Conservation (phyloP, 768 basidiomycete genomes). For the Rhizopogon sp. region DNA sequence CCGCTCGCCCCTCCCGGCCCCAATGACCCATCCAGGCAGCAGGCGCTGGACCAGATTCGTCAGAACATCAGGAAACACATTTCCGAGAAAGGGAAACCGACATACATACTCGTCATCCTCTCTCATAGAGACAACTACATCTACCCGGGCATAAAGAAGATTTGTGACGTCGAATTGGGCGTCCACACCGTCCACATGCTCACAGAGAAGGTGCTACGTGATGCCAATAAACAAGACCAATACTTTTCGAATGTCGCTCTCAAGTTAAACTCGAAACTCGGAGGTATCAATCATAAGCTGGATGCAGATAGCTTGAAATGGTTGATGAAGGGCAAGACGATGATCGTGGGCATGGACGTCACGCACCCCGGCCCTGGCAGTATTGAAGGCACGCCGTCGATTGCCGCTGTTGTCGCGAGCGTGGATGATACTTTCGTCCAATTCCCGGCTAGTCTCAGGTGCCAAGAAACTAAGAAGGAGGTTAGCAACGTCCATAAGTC, state of each 20-base stretch:
- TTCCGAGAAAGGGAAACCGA: conserved; percentile 34
- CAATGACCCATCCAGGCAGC: conserved; percentile 30
- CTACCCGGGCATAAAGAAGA: conserved; percentile 77
- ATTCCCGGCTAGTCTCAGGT: conserved; percentile 68
- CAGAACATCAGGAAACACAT: conserved; percentile 31
- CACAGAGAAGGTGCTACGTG: conserved; percentile 51
- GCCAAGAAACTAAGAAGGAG: conserved; percentile 44
- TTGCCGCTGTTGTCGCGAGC: conserved; percentile 80
- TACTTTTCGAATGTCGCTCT: conserved; percentile 80
- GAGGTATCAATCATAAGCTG: conserved; percentile 77
- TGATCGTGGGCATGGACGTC: conserved; percentile 84
- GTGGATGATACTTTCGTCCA: conserved; percentile 66
- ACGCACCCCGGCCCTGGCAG: conserved; percentile 74
- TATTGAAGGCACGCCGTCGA: conserved; percentile 68
- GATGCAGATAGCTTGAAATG: conserved; percentile 53
- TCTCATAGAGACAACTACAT: conserved; percentile 67
- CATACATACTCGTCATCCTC: conserved; percentile 67
- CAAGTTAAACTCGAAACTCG: conserved; percentile 81
- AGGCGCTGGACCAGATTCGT: conserved; percentile 38
- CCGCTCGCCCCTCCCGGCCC: conserved; percentile 1
- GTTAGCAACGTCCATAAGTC: conserved; percentile 5
- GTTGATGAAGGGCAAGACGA: conserved; percentile 64
- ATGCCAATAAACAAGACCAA: conserved; percentile 60
- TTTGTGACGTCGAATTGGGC: conserved; percentile 71
- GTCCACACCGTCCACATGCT: conserved; percentile 75